Conservation (phyloP, 768 basidiomycete genomes). For the Russula lepida region DNA sequence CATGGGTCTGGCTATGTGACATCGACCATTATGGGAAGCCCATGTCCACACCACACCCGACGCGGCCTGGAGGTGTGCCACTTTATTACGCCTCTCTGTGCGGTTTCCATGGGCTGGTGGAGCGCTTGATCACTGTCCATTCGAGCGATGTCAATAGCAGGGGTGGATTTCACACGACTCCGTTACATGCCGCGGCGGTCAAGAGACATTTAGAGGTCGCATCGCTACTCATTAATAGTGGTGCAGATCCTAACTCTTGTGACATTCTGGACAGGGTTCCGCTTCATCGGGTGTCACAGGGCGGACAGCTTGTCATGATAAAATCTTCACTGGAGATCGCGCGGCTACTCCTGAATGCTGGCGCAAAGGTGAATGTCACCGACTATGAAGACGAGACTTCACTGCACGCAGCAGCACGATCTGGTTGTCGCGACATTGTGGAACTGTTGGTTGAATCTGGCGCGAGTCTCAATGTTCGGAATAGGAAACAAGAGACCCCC, state of each 20-base stretch:
- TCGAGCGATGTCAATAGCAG: neutral
- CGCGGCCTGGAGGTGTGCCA: neutral
- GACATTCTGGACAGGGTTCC: neutral
- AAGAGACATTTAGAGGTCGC: neutral
- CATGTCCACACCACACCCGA: neutral
- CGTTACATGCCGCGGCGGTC: neutral
- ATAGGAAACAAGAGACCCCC: neutral
- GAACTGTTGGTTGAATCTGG: neutral
- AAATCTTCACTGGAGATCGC: neutral
- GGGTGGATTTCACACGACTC: neutral
- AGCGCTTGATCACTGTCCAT: neutral
- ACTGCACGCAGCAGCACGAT: neutral
- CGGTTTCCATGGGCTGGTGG: neutral
- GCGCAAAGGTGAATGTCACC: neutral
- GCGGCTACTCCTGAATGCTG: neutral
- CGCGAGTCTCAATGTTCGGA: neutral
- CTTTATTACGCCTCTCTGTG: neutral
- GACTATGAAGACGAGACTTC: neutral
- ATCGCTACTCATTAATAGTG: neutral
- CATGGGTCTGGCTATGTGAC: neutral
- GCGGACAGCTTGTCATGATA: neutral
- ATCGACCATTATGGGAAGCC: neutral
- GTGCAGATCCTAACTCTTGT: neutral
- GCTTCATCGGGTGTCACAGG: neutral
- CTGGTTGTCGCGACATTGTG: neutral